These are phyloP conservation scores for Quercus parvula DNA, from an alignment of 306 rosid genomes.

Conservation along the genomic window DNA sequence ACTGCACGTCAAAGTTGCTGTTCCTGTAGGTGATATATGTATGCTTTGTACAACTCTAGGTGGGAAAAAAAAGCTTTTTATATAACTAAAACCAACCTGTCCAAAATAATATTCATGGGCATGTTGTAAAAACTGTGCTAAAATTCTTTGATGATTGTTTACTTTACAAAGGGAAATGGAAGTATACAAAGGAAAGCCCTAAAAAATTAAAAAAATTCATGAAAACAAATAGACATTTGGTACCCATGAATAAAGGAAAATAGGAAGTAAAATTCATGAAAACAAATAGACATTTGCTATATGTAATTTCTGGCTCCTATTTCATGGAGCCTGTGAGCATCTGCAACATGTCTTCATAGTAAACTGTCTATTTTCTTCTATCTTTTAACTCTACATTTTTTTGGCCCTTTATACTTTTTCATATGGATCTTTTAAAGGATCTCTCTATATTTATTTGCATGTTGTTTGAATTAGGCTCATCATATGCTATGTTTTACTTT, in stretches of 20 bases:
- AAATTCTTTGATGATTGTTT: too few relatives aligned
- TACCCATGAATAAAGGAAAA: background rate
- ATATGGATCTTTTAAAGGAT: background rate
- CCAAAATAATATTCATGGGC: too few relatives aligned
- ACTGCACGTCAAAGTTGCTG: background rate
- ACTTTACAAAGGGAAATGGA: too few relatives aligned
- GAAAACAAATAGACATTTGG: background rate
- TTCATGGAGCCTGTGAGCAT: background rate
- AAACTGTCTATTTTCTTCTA: background rate
- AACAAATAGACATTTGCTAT: background rate
- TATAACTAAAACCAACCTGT: too few relatives aligned
- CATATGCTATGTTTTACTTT: background rate
- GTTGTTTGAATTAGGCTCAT: constrained; percentile 1
- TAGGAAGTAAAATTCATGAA: background rate
- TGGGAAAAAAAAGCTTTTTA: too few relatives aligned
- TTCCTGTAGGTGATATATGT: background rate
- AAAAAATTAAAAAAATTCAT: too few relatives aligned
- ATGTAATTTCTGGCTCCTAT: background rate
- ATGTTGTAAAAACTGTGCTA: too few relatives aligned
- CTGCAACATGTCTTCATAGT: background rate
- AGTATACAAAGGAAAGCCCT: too few relatives aligned
- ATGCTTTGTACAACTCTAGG: too few relatives aligned
- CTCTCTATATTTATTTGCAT: background rate
- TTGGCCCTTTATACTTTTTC: background rate
- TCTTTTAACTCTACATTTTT: background rate